phyloP scores from a whole-genome alignment of 2,329 filamentous ascomycete genomes.

The Pestalotiopsis sp. region DNA sequence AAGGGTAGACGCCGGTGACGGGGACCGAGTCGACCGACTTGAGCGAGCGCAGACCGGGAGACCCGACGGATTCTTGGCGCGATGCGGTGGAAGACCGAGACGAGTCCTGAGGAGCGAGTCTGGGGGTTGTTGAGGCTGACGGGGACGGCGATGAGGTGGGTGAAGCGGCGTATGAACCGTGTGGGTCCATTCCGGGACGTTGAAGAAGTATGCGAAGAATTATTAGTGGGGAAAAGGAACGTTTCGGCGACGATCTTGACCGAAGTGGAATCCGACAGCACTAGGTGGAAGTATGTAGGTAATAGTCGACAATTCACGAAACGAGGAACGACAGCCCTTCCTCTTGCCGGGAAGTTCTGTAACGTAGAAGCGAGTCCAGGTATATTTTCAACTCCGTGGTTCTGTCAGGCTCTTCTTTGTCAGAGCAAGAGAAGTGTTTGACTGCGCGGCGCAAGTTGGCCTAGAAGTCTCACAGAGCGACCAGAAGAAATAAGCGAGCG shows the following conservation, averaged over 20 bases:
- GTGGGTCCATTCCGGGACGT: conserved; percentile 12
- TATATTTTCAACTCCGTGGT: no score
- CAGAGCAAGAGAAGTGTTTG: no score
- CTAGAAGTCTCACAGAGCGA: background rate
- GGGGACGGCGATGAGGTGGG: background rate
- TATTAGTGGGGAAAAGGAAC: background rate
- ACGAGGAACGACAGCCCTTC: no score
- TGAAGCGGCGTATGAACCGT: conserved; percentile 6
- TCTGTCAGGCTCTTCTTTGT: no score
- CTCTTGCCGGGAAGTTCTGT: no score
- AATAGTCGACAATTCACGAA: no score
- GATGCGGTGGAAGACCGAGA: background rate
- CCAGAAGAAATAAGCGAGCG: background rate
- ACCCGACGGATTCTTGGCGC: conserved; percentile 13
- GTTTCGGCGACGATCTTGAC: background rate
- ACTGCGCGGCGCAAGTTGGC: background rate
- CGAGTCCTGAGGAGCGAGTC: background rate
- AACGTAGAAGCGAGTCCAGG: no score
- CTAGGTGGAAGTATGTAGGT: background rate
- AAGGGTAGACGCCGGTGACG: conserved; percentile 32
- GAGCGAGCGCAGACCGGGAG: conserved; percentile 20
- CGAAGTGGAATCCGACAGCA: background rate
- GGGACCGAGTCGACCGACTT: conserved; percentile 36
- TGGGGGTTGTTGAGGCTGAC: background rate
- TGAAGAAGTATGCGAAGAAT: background rate